Evolutionary conservation across 768 basidiomycete species (phyloP).

Genomic region (Obba rivulosa): DNA sequence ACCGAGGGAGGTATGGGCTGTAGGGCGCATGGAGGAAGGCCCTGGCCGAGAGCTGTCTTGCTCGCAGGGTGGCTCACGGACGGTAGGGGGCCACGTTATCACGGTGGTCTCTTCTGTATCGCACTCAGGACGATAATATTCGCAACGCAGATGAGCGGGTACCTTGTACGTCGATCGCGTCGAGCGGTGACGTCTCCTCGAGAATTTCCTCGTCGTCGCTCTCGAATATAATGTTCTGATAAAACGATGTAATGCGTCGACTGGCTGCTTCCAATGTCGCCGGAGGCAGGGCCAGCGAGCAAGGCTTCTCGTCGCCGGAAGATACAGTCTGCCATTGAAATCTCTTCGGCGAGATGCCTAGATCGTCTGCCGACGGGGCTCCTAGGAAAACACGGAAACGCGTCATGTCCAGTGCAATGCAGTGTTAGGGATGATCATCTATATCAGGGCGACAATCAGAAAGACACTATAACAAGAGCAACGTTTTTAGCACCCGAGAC

Average conservation of each 20-base stretch:
- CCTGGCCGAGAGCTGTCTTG: conserved; percentile 1
- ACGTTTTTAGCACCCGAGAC: no score
- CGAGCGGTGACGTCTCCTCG: conserved; percentile 10
- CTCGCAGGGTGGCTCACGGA: conserved; percentile 10
- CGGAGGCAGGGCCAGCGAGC: conserved; percentile 31
- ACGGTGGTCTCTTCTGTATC: conserved; percentile 32
- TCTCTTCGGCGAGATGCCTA: conserved; percentile 27
- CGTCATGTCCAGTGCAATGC: conserved; percentile 2
- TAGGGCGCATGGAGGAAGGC: conserved; percentile 17
- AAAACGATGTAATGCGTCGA: conserved; percentile 62
- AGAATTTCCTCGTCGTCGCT: conserved; percentile 32
- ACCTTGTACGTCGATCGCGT: conserved; percentile 6
- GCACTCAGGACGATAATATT: background rate
- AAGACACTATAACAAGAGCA: no score
- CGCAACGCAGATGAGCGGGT: background rate
- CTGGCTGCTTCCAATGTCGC: conserved; percentile 63
- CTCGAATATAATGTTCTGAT: conserved; percentile 68
- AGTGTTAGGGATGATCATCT: no score
- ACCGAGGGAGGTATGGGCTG: conserved; percentile 8
- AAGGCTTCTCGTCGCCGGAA: conserved; percentile 13
- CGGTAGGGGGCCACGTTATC: conserved; percentile 57
- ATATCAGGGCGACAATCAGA: no score
- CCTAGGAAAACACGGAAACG: conserved; percentile 46
- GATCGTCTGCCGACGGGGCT: conserved; percentile 31
- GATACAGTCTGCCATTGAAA: conserved; percentile 46